phyloP scores from a whole-genome alignment of 495 filamentous ascomycete genomes.

The Penicillium ochrochloron region DNA sequence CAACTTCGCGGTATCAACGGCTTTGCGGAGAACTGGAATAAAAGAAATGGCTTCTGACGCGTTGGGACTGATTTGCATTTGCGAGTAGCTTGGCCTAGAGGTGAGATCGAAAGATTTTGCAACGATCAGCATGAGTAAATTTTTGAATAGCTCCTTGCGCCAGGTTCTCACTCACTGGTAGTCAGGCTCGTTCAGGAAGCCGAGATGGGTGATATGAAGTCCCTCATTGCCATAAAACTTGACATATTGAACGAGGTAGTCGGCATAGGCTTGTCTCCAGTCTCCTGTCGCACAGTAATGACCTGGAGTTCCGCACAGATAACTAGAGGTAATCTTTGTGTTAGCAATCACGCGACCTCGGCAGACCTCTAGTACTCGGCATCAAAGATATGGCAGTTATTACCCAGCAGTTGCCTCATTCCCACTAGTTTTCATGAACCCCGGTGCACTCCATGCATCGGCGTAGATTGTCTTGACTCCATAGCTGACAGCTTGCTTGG shows the following conservation, averaged over 20 bases:
- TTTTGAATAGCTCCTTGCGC: conserved; percentile 1
- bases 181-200: conserved; percentile 6
- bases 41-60: conserved; percentile 5
- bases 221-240: conserved; percentile 4
- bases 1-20: not conserved
- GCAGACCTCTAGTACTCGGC: not conserved
- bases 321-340: not conserved
- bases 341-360: not conserved
- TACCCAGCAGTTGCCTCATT: conserved; percentile 3
- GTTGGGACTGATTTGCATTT: conserved; percentile 8
- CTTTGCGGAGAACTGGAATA: conserved; percentile 4
- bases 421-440: conserved; percentile 8
- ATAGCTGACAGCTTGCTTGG: conserved; percentile 6
- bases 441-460: conserved; percentile 9
- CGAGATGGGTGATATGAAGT: conserved; percentile 1
- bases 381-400: not conserved
- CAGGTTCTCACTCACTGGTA: conserved; percentile 2
- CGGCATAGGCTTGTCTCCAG: conserved; percentile 11
- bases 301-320: conserved; percentile 1
- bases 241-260: conserved; percentile 9
- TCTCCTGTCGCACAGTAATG: conserved; percentile 4
- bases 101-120: not conserved
- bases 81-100: conserved; percentile 3
- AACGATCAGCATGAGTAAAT: not conserved
- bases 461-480: conserved; percentile 7